Conservation (phyloP, 768 basidiomycete species). For the Leccinum subgranulosum region DNA sequence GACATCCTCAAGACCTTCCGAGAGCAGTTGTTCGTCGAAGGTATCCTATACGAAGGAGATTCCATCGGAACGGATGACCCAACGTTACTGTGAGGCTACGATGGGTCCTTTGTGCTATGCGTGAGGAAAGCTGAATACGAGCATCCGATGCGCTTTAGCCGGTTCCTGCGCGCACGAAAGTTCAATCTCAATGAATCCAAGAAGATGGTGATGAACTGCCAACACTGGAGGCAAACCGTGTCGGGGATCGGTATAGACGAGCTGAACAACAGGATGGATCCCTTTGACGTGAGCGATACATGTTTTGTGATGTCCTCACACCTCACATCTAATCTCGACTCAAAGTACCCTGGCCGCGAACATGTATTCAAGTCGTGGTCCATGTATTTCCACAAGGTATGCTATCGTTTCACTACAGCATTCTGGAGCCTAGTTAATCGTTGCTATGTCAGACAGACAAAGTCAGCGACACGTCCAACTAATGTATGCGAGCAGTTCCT, state of each 20-base stretch:
- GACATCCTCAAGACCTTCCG: constrained; percentile 51
- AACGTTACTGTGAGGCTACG: constrained; percentile 53
- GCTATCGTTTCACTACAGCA: constrained; percentile 7
- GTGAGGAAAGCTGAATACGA: constrained; percentile 4
- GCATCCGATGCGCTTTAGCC: constrained; percentile 36
- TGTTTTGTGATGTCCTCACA: not conserved
- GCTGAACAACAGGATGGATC: constrained; percentile 58
- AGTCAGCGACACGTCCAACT: constrained; percentile 33
- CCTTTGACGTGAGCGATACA: constrained; percentile 57
- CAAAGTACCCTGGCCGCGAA: constrained; percentile 66
- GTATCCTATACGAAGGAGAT: constrained; percentile 56
- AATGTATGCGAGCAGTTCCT: not conserved
- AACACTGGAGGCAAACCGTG: constrained; percentile 65
- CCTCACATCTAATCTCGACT: not conserved
- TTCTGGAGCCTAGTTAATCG: not conserved
- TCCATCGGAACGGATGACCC: constrained; percentile 58
- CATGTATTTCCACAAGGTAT: constrained; percentile 73
- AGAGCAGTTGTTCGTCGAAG: constrained; percentile 48
- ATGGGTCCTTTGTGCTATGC: not conserved
- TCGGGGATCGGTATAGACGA: constrained; percentile 65
- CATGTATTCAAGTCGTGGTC: constrained; percentile 75
- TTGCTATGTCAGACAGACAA: constrained; percentile 55
- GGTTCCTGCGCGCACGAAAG: constrained; percentile 74
- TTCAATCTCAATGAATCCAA: constrained; percentile 58
- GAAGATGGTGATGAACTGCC: constrained; percentile 63